Percentiles rank a stretch among this genome's conserved stretches.
These are phyloP conservation scores for Diaporthe nobilis DNA, from an alignment of 2,329 filamentous ascomycete species.

Conservation along the genomic window DNA sequence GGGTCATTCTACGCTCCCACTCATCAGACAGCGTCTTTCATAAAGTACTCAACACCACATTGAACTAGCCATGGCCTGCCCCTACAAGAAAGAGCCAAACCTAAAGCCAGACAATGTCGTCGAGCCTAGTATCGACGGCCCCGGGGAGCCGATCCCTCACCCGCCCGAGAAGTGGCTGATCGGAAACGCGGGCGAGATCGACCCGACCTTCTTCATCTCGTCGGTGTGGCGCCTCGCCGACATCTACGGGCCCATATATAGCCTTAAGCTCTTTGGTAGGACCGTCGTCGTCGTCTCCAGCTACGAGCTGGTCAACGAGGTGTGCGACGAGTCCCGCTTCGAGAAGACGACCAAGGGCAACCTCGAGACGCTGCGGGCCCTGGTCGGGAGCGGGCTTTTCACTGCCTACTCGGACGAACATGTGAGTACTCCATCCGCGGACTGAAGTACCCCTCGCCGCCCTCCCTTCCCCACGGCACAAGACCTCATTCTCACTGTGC, in stretches of 20 bases:
- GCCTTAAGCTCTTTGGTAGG: slow-evolving; percentile 46
- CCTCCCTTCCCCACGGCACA: not conserved
- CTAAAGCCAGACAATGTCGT: not conserved
- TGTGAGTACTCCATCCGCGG: not conserved
- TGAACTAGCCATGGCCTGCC: slow-evolving; percentile 24
- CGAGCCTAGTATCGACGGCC: slow-evolving; percentile 25
- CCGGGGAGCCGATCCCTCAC: slow-evolving; percentile 42
- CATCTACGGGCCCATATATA: slow-evolving; percentile 44
- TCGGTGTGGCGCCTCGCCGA: slow-evolving; percentile 44
- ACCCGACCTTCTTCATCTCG: slow-evolving; percentile 42
- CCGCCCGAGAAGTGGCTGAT: slow-evolving; percentile 44
- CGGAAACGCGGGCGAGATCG: slow-evolving; percentile 46
- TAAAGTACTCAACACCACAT: not conserved
- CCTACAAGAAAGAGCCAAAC: slow-evolving; percentile 33
- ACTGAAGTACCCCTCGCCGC: not conserved
- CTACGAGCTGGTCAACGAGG: slow-evolving; percentile 57
- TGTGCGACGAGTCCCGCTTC: slow-evolving; percentile 47
- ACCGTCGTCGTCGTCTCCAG: slow-evolving; percentile 62
- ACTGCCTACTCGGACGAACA: slow-evolving; percentile 43
- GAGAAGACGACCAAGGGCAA: slow-evolving; percentile 42
- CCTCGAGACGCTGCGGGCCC: slow-evolving; percentile 37
- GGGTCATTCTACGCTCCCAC: not conserved
- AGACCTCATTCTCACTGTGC: not conserved
- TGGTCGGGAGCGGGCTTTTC: slow-evolving; percentile 42
- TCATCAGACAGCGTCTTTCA: too few relatives aligned